These are phyloP conservation scores for Epicoccum sorghinum DNA, from an alignment of 2,329 filamentous ascomycete species.

Conservation along the genomic window DNA sequence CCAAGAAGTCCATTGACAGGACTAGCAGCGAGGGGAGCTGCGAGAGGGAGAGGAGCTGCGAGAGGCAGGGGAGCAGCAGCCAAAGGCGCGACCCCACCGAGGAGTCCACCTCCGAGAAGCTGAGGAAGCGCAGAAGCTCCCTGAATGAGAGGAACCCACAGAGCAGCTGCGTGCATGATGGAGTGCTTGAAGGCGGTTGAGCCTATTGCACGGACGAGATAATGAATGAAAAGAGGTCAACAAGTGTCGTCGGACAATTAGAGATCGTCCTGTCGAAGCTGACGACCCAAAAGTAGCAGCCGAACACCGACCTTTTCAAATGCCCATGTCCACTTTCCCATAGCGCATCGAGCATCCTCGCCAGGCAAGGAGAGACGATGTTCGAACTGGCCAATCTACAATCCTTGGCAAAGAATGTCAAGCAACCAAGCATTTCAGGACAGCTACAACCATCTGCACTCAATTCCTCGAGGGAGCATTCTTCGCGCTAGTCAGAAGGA, in stretches of 20 bases:
- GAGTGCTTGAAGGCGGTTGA: background rate
- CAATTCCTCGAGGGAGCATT: conserved; percentile 4
- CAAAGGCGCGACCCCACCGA: background rate
- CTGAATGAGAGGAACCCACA: conserved; percentile 8
- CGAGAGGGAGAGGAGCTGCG: no score
- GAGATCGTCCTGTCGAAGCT: background rate
- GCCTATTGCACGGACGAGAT: background rate
- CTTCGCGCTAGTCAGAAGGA: conserved; percentile 5
- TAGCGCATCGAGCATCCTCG: background rate
- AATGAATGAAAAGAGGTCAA: background rate
- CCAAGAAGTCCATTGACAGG: no score
- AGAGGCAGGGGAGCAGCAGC: no score
- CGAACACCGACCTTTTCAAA: background rate
- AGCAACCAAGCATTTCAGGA: background rate
- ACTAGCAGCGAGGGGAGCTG: no score
- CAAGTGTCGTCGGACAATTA: background rate
- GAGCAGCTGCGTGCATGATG: background rate
- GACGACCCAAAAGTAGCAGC: background rate
- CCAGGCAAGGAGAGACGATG: background rate
- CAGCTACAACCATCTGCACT: background rate
- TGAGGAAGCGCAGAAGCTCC: no score
- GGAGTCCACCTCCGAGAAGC: background rate
- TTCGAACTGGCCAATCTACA: background rate
- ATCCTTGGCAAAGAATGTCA: conserved; percentile 7
- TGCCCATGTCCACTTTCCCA: background rate